A percentile compares a stretch with the other conserved stretches of the same genome.
phyloP scores from a whole-genome alignment of 73 alveolate genomes.

The Paramecium octaurelia region DNA sequence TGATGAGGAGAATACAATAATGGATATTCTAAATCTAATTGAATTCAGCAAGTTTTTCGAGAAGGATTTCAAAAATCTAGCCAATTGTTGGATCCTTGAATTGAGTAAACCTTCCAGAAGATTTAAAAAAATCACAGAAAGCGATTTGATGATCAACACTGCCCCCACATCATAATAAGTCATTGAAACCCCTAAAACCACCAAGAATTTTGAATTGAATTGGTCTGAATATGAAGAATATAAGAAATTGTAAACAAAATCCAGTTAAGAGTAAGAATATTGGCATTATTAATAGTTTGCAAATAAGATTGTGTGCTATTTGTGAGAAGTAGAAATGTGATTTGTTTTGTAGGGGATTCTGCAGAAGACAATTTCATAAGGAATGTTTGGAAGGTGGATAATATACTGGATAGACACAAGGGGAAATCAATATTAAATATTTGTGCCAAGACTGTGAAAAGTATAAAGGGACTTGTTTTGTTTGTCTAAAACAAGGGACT shows the following conservation, averaged over 20 bases:
- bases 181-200: background rate
- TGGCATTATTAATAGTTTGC: background rate
- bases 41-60: conserved; percentile 47
- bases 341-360: conserved; percentile 75
- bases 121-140: conserved; percentile 34
- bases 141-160: conserved; percentile 30
- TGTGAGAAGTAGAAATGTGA: conserved; percentile 66
- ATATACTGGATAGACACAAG: conserved; percentile 30
- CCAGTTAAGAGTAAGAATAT: background rate
- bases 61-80: conserved; percentile 27
- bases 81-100: conserved; percentile 46
- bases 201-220: background rate
- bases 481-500: conserved; percentile 68
- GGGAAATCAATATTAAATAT: conserved; percentile 63
- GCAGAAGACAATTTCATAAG: conserved; percentile 75
- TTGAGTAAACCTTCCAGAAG: conserved; percentile 46
- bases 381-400: conserved; percentile 67
- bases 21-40: conserved; percentile 63
- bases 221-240: conserved; percentile 40
- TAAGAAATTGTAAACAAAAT: background rate
- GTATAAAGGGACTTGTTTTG: conserved; percentile 70
- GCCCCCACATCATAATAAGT: background rate
- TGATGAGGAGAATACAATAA: conserved; percentile 72
- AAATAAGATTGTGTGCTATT: conserved; percentile 59
- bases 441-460: conserved; percentile 74